Evolutionary conservation across 2,329 filamentous ascomycete genomes (phyloP).

Genomic region (Sphaceloma murrayae): DNA sequence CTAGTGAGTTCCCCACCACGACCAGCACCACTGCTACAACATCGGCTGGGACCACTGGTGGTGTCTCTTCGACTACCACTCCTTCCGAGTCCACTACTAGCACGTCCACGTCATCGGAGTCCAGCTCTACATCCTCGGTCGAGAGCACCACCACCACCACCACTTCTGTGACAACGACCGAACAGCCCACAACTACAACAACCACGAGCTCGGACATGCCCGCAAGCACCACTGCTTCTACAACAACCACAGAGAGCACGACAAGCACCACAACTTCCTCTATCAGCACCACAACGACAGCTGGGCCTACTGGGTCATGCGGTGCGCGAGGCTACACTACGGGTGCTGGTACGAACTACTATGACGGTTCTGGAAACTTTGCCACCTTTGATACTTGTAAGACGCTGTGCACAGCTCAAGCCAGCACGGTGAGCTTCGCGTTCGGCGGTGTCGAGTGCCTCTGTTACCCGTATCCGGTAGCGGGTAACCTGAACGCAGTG

Average conservation of each 20-base stretch:
- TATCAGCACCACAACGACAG: not conserved
- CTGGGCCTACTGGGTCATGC: not conserved
- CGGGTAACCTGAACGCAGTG: not conserved
- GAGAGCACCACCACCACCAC: not conserved
- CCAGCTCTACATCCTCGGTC: not conserved
- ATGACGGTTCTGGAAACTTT: conserved; percentile 1
- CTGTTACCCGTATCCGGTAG: conserved; percentile 2
- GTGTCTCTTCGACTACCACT: too few relatives aligned
- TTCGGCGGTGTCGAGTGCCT: not conserved
- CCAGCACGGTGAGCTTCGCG: not conserved
- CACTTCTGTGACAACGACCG: not conserved
- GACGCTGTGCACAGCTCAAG: conserved; percentile 2
- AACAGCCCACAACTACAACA: not conserved
- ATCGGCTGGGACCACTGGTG: not conserved
- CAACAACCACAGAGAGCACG: not conserved
- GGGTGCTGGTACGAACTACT: not conserved
- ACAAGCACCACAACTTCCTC: not conserved
- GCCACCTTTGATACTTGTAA: conserved; percentile 8
- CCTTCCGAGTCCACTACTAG: too few relatives aligned
- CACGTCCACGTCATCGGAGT: too few relatives aligned
- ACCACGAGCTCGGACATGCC: conserved; percentile 1
- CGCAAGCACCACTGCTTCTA: not conserved
- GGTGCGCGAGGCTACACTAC: not conserved
- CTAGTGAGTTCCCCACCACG: conserved; percentile 1
- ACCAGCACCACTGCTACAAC: not conserved